phyloP scores from a whole-genome alignment of 2,329 filamentous ascomycete species.

The Epichloe scottii region DNA sequence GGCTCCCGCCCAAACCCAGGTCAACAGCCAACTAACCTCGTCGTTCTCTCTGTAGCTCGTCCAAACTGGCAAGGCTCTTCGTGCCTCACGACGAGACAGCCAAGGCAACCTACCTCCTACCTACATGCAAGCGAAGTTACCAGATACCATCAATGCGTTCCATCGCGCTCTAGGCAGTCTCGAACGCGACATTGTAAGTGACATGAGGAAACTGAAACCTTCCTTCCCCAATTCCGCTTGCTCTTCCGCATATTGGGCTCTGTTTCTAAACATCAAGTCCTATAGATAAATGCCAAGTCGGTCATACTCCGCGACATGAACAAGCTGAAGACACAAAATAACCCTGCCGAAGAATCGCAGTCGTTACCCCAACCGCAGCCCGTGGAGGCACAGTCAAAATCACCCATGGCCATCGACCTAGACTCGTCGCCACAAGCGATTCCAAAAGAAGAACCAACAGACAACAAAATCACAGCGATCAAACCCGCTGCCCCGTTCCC shows the following conservation, averaged over 20 bases:
- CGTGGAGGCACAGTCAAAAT: slow-evolving; percentile 23
- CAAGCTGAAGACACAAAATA: slow-evolving; percentile 18
- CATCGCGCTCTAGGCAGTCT: slow-evolving; percentile 43
- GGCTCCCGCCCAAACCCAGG: not conserved
- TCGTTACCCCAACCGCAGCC: slow-evolving; percentile 12
- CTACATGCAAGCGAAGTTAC: slow-evolving; percentile 28
- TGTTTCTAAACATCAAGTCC: not conserved
- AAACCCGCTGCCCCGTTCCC: slow-evolving; percentile 38
- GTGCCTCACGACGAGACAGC: slow-evolving; percentile 32
- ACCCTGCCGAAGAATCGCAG: slow-evolving; percentile 7
- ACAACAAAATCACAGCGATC: slow-evolving; percentile 20
- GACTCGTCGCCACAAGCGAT: slow-evolving; percentile 20
- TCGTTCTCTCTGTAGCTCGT: slow-evolving; percentile 32
- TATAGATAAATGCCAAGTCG: slow-evolving; percentile 36
- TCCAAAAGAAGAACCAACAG: slow-evolving; percentile 19
- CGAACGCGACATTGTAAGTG: slow-evolving; percentile 43
- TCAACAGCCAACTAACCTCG: not conserved
- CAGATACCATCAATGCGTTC: slow-evolving; percentile 34
- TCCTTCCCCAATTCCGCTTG: not conserved
- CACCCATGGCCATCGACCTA: slow-evolving; percentile 24
- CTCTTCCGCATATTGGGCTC: not conserved
- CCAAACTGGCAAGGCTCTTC: slow-evolving; percentile 45
- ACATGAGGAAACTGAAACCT: not conserved
- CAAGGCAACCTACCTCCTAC: slow-evolving; percentile 23
- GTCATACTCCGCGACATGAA: slow-evolving; percentile 43